These are phyloP conservation scores for Hypholoma fasciculare DNA, from an alignment of 768 basidiomycete species.

Conservation along the genomic window DNA sequence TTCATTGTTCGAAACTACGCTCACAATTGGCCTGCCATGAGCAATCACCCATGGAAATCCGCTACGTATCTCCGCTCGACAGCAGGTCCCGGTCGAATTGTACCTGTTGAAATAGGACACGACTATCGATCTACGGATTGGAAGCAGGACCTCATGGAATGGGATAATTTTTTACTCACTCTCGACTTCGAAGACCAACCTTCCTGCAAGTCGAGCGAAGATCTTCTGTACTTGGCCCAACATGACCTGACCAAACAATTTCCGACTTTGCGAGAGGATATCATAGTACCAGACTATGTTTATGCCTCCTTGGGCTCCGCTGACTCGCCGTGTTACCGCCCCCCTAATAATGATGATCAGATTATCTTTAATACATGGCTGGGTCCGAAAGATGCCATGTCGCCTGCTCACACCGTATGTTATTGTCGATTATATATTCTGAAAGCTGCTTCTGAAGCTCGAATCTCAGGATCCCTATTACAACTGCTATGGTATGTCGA, in stretches of 20 bases:
- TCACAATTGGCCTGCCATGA: slow-evolving; percentile 77
- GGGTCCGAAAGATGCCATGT: slow-evolving; percentile 75
- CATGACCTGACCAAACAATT: slow-evolving; percentile 86
- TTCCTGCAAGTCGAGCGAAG: slow-evolving; percentile 12
- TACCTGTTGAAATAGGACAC: slow-evolving; percentile 87
- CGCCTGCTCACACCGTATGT: slow-evolving; percentile 85
- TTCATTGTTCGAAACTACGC: slow-evolving; percentile 75
- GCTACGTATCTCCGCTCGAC: slow-evolving; percentile 65
- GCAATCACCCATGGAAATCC: slow-evolving; percentile 68
- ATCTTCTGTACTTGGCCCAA: slow-evolving; percentile 83
- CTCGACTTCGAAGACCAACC: slow-evolving; percentile 35
- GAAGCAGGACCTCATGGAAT: slow-evolving; percentile 77
- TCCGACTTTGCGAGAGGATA: slow-evolving; percentile 71
- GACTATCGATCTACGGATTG: slow-evolving; percentile 83
- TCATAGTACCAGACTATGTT: slow-evolving; percentile 86
- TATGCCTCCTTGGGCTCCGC: slow-evolving; percentile 59
- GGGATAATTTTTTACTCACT: slow-evolving; percentile 70
- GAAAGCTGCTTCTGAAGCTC: slow-evolving; percentile 4
- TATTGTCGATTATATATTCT: slow-evolving; percentile 1
- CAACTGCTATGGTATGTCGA: slow-evolving; percentile 79
- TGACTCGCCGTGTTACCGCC: slow-evolving; percentile 51
- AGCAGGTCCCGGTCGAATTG: slow-evolving; percentile 78
- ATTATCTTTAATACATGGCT: slow-evolving; percentile 80
- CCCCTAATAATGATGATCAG: slow-evolving; percentile 66
- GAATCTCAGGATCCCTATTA: slow-evolving; percentile 81